phyloP scores from a whole-genome alignment of 768 basidiomycete genomes.

The Scleroderma citrinum region DNA sequence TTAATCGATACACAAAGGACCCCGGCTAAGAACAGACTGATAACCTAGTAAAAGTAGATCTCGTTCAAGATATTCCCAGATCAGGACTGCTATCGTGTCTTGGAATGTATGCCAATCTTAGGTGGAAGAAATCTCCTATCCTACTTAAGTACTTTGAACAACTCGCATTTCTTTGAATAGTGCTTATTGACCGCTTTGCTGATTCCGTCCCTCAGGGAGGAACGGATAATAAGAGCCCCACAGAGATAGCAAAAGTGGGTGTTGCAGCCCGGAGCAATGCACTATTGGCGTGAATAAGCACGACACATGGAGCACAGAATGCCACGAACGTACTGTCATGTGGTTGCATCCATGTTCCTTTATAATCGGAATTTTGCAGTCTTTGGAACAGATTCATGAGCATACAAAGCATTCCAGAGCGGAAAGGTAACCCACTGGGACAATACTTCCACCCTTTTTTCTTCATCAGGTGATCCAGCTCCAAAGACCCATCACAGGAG shows the following conservation, averaged over 20 bases:
- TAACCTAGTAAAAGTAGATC: too few relatives aligned
- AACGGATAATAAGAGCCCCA: slow-evolving; percentile 40
- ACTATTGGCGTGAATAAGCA: slow-evolving; percentile 30
- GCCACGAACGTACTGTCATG: slow-evolving; percentile 42
- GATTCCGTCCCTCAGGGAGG: slow-evolving; percentile 29
- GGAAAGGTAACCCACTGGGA: slow-evolving; percentile 36
- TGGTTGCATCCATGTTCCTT: slow-evolving; percentile 53
- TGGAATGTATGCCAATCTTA: too few relatives aligned
- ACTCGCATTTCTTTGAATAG: slow-evolving; percentile 26
- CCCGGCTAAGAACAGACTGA: too few relatives aligned
- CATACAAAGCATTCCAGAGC: neutral
- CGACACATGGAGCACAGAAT: neutral
- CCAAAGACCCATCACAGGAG: slow-evolving; percentile 54
- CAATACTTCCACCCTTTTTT: slow-evolving; percentile 60
- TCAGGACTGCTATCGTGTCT: too few relatives aligned
- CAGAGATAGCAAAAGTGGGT: slow-evolving; percentile 54
- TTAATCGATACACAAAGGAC: too few relatives aligned
- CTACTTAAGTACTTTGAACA: slow-evolving; percentile 31
- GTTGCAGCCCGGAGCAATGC: slow-evolving; percentile 53
- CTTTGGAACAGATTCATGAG: slow-evolving; percentile 13
- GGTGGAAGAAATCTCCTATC: too few relatives aligned
- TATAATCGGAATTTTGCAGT: slow-evolving; percentile 43
- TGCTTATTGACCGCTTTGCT: slow-evolving; percentile 25
- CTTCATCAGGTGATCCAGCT: slow-evolving; percentile 47
- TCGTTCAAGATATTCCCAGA: too few relatives aligned